Percentiles rank a stretch among this genome's conserved stretches.
Conservation (phyloP, 768 basidiomycete species). For the Guyanaporus albipodus region DNA sequence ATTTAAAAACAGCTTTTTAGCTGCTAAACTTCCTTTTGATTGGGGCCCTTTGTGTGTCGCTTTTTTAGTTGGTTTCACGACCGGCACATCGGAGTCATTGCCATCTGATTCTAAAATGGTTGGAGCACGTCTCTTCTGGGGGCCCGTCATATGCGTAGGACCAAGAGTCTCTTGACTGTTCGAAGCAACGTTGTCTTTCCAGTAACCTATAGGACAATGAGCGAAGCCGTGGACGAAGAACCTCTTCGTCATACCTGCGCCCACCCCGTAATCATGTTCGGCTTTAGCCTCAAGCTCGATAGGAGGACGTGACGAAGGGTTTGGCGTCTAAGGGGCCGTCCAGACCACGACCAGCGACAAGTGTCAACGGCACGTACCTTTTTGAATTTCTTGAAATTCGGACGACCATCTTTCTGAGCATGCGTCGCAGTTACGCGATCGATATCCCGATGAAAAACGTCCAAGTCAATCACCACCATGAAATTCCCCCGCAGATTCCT, state of each 20-base stretch:
- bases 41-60: slow-evolving; percentile 22
- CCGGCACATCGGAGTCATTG: slow-evolving; percentile 23
- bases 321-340: slow-evolving; percentile 25
- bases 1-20: slow-evolving; percentile 48
- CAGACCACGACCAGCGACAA: slow-evolving; percentile 6
- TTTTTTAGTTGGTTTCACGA: slow-evolving; percentile 12
- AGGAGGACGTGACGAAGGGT: slow-evolving; percentile 26
- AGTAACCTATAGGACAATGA: slow-evolving; percentile 43
- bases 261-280: slow-evolving; percentile 53
- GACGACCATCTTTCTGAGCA: slow-evolving; percentile 35
- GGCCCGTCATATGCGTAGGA: slow-evolving; percentile 16
- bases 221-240: slow-evolving; percentile 1
- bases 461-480: slow-evolving; percentile 72
- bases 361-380: slow-evolving; percentile 42
- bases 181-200: slow-evolving; percentile 41
- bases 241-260: slow-evolving; percentile 37
- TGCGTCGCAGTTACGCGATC: slow-evolving; percentile 34
- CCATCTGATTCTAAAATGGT: slow-evolving; percentile 42
- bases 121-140: slow-evolving; percentile 23
- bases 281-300: slow-evolving; percentile 52
- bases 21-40: slow-evolving; percentile 23
- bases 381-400: slow-evolving; percentile 78
- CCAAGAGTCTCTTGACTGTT: slow-evolving; percentile 15
- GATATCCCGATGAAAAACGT: slow-evolving; percentile 40
- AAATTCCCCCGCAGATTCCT: slow-evolving; percentile 66